These are phyloP conservation scores for Fagus crenata DNA, from an alignment of 306 rosid species.

Conservation along the genomic window DNA sequence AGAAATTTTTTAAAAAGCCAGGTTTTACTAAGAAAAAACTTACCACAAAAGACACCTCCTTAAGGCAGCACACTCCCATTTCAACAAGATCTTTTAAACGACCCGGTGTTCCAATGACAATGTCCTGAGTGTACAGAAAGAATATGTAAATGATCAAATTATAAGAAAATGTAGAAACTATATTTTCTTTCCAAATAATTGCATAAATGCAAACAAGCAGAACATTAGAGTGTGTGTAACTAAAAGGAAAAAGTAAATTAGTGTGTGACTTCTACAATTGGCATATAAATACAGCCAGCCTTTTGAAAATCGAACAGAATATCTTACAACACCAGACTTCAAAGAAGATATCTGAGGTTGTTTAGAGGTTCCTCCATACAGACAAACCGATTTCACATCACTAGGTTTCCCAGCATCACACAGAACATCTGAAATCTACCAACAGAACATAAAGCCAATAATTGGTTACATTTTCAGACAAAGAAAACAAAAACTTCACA, in stretches of 20 bases:
- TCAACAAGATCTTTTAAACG: constrained; percentile 90
- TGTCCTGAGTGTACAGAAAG: constrained; percentile 51
- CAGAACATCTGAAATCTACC: constrained; percentile 84
- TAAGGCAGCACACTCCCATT: constrained; percentile 72
- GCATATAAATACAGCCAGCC: constrained; percentile 19
- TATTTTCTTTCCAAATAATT: not conserved
- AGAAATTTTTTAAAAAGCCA: not conserved
- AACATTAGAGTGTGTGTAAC: not conserved
- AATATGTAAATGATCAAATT: not conserved
- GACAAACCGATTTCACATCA: constrained; percentile 69
- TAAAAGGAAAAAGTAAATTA: not conserved
- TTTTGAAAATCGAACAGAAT: constrained; percentile 27
- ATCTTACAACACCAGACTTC: constrained; percentile 89
- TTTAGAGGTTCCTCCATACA: constrained; percentile 95
- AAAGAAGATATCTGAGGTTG: constrained; percentile 74
- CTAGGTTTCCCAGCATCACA: constrained; percentile 81
- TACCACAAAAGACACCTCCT: constrained; percentile 88
- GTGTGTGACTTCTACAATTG: constrained; percentile 18
- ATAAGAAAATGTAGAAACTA: not conserved
- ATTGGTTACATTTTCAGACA: constrained; percentile 8
- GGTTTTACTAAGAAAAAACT: constrained; percentile 15
- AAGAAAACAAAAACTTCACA: not conserved
- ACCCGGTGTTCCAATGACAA: constrained; percentile 96
- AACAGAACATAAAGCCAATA: constrained; percentile 28
- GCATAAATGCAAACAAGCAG: not conserved